Evolutionary conservation across 2,329 filamentous ascomycete species (phyloP).

Genomic region (Cladosporium phlei): DNA sequence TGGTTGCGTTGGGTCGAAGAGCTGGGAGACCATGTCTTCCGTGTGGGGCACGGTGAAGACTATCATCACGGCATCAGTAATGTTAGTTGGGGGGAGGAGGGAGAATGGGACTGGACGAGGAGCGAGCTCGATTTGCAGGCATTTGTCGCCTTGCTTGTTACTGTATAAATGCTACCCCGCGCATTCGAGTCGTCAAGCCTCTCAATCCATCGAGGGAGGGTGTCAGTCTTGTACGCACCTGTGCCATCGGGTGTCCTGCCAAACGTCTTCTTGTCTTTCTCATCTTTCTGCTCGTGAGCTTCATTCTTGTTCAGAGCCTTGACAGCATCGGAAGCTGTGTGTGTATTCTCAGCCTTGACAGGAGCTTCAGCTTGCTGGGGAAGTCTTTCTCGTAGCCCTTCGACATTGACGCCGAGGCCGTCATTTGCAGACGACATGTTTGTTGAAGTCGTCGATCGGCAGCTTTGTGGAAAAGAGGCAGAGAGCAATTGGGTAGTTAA

Average conservation of each 20-base stretch:
- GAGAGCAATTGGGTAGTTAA: neutral
- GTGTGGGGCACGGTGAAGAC: conserved; percentile 95
- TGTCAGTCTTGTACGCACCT: conserved; percentile 59
- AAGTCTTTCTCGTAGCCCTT: conserved; percentile 46
- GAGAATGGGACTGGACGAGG: neutral
- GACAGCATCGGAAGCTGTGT: conserved; percentile 44
- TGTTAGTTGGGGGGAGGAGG: conserved; percentile 3
- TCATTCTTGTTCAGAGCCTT: conserved; percentile 48
- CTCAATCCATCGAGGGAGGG: conserved; percentile 2
- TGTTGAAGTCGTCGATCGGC: conserved; percentile 11
- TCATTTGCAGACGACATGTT: conserved; percentile 8
- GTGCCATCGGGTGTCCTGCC: conserved; percentile 86
- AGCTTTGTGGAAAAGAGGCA: neutral
- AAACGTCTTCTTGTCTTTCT: conserved; percentile 70
- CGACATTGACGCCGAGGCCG: conserved; percentile 3
- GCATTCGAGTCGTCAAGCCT: neutral
- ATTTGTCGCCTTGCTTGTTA: conserved; percentile 7
- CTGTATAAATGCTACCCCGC: conserved; percentile 12
- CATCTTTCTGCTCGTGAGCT: conserved; percentile 42
- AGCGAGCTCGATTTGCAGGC: conserved; percentile 3
- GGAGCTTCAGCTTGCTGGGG: conserved; percentile 31
- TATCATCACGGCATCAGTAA: conserved; percentile 39
- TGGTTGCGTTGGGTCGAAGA: conserved; percentile 87
- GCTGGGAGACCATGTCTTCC: conserved; percentile 97
- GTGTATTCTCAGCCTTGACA: conserved; percentile 29